A percentile compares a stretch with the other conserved stretches of the same genome.
Evolutionary conservation across 768 basidiomycete genomes (phyloP).

Genomic region (Termitomyces sp.): DNA sequence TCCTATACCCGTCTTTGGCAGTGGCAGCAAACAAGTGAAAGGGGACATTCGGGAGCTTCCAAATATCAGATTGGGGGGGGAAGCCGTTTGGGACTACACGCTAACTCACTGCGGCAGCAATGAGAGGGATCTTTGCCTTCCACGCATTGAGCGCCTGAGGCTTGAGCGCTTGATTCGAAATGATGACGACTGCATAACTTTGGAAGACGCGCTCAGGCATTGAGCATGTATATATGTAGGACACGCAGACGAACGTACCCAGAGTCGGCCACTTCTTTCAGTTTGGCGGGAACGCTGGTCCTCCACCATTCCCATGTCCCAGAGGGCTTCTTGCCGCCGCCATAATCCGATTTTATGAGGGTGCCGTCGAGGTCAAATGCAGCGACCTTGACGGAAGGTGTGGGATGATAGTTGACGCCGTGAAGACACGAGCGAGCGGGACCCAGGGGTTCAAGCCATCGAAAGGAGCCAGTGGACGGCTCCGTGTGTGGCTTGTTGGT

Average conservation of each 20-base stretch:
- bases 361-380: slow-evolving; percentile 89
- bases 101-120: slow-evolving; percentile 54
- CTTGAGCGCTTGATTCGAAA: slow-evolving; percentile 76
- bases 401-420: slow-evolving; percentile 36
- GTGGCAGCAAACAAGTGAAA: slow-evolving; percentile 78
- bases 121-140: slow-evolving; percentile 70
- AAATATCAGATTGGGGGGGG: neutral
- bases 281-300: slow-evolving; percentile 50
- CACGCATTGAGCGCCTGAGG: slow-evolving; percentile 48
- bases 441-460: slow-evolving; percentile 38
- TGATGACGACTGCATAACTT: slow-evolving; percentile 68
- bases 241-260: slow-evolving; percentile 44
- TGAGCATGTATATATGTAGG: neutral
- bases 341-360: slow-evolving; percentile 54
- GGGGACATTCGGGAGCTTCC: slow-evolving; percentile 66
- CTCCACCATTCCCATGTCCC: slow-evolving; percentile 72
- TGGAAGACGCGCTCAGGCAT: neutral
- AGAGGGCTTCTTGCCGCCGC: slow-evolving; percentile 26
- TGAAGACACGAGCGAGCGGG: slow-evolving; percentile 35
- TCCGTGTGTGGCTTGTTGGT: slow-evolving; percentile 17
- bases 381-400: slow-evolving; percentile 53
- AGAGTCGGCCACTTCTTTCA: slow-evolving; percentile 52
- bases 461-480: slow-evolving; percentile 20
- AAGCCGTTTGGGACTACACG: neutral
- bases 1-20: slow-evolving; percentile 69